Conservation (phyloP, 805 yeast genomes). For the Metschnikowia chrysomelidarum region DNA sequence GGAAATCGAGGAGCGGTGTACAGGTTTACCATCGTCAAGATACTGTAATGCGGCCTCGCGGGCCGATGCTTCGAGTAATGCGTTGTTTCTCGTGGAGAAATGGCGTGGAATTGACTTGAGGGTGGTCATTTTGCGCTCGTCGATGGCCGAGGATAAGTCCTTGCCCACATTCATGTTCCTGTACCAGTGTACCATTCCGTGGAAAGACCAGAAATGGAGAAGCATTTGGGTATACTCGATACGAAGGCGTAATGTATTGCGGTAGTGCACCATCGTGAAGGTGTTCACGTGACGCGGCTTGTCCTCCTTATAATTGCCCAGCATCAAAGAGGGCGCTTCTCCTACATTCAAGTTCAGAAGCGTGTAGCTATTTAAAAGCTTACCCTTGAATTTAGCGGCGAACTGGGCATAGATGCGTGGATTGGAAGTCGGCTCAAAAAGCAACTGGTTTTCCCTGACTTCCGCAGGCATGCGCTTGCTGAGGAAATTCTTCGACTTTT, state of each 20-base stretch:
- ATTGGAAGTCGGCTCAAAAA: conserved; percentile 38
- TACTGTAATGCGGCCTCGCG: conserved; percentile 10
- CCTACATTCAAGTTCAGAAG: conserved; percentile 33
- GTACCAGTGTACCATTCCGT: conserved; percentile 39
- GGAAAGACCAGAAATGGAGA: conserved; percentile 42
- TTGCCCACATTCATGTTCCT: conserved; percentile 33
- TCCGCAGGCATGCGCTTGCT: conserved; percentile 16
- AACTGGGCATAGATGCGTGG: conserved; percentile 18
- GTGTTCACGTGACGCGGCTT: conserved; percentile 6
- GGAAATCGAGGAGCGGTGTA: conserved; percentile 4
- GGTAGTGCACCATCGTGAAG: conserved; percentile 21
- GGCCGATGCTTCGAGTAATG: conserved; percentile 12
- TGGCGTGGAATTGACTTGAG: conserved; percentile 23
- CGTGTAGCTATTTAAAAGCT: conserved; percentile 27
- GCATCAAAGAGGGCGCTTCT: conserved; percentile 35
- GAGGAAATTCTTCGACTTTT: conserved; percentile 18
- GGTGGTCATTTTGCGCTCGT: conserved; percentile 23
- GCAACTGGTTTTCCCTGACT: conserved; percentile 29
- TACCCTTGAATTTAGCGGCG: conserved; percentile 23
- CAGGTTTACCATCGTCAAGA: conserved; percentile 7
- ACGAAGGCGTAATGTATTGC: conserved; percentile 36
- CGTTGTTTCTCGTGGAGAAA: conserved; percentile 15
- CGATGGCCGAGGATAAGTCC: conserved; percentile 34
- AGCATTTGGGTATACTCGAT: conserved; percentile 39
- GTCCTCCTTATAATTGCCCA: conserved; percentile 26